These are phyloP conservation scores for Candida chauliodis DNA, from an alignment of 805 yeast species.

Conservation along the genomic window DNA sequence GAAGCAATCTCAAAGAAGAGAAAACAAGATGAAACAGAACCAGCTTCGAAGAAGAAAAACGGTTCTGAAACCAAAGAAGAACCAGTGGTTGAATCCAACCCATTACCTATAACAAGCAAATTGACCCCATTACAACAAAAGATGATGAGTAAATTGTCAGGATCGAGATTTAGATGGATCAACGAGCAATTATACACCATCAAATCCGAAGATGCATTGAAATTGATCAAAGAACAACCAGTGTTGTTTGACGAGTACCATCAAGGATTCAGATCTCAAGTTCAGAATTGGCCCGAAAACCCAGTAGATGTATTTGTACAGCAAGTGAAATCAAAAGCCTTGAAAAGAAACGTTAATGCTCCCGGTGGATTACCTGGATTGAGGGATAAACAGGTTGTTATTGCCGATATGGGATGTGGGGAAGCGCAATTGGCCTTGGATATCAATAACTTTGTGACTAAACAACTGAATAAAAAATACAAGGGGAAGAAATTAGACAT, in stretches of 20 bases:
- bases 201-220: conserved; percentile 71
- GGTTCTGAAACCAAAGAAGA: conserved; percentile 7
- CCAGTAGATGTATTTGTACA: conserved; percentile 90
- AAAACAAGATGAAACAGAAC: neutral
- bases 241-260: conserved; percentile 91
- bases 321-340: conserved; percentile 55
- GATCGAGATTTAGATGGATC: conserved; percentile 97
- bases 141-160: conserved; percentile 92
- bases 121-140: conserved; percentile 89
- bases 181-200: conserved; percentile 95
- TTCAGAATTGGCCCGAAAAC: conserved; percentile 96
- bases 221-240: conserved; percentile 76
- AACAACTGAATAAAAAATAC: conserved; percentile 19
- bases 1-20: conserved; percentile 2
- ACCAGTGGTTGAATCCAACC: conserved; percentile 12
- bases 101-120: conserved; percentile 22
- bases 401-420: conserved; percentile 99
- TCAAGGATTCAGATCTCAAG: conserved; percentile 92
- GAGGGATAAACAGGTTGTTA: conserved; percentile 54
- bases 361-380: conserved; percentile 94
- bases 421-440: conserved; percentile 85
- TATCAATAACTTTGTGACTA: conserved; percentile 46
- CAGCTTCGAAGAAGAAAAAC: conserved; percentile 7
- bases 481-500: conserved; percentile 45
- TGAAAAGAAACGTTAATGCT: conserved; percentile 72